These are phyloP conservation scores for Lithohypha guttulata DNA, from an alignment of 2,329 filamentous ascomycete species.

Conservation along the genomic window DNA sequence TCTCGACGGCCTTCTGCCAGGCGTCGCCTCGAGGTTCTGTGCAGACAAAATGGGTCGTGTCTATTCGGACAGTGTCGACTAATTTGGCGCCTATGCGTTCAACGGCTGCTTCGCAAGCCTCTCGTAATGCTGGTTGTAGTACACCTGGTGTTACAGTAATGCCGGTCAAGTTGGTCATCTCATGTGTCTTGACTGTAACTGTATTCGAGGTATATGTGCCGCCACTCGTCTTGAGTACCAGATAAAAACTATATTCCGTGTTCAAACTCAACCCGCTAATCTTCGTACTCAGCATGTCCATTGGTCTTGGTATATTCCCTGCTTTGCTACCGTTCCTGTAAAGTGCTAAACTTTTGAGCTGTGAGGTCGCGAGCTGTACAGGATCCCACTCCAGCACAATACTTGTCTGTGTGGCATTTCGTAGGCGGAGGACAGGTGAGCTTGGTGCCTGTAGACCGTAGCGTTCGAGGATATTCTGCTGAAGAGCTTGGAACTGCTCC, in stretches of 20 bases:
- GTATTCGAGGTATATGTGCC: constrained; percentile 78
- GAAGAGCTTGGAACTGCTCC: constrained; percentile 69
- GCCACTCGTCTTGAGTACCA: constrained; percentile 80
- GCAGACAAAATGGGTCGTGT: constrained; percentile 97
- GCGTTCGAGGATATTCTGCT: constrained; percentile 73
- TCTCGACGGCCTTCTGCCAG: constrained; percentile 96
- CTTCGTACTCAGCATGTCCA: constrained; percentile 88
- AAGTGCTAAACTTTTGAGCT: constrained; percentile 76
- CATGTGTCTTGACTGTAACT: constrained; percentile 80
- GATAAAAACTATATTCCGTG: constrained; percentile 88
- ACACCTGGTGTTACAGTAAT: constrained; percentile 90
- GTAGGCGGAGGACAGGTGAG: constrained; percentile 71
- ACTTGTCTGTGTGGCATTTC: constrained; percentile 97
- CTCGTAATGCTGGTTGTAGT: constrained; percentile 60
- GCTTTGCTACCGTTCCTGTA: constrained; percentile 97
- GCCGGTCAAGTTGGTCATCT: constrained; percentile 94
- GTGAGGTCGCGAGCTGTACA: constrained; percentile 81
- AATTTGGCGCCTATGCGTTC: constrained; percentile 87
- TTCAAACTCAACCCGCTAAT: constrained; percentile 94
- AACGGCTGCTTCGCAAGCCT: constrained; percentile 63
- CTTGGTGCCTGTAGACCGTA: constrained; percentile 74
- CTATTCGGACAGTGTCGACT: constrained; percentile 80
- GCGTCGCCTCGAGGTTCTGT: constrained; percentile 79
- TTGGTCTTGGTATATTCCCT: constrained; percentile 79
- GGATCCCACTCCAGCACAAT: constrained; percentile 98